Percentiles rank a stretch among this genome's conserved stretches.
phyloP scores from a whole-genome alignment of 768 basidiomycete genomes.

The Termitomyces sp. region DNA sequence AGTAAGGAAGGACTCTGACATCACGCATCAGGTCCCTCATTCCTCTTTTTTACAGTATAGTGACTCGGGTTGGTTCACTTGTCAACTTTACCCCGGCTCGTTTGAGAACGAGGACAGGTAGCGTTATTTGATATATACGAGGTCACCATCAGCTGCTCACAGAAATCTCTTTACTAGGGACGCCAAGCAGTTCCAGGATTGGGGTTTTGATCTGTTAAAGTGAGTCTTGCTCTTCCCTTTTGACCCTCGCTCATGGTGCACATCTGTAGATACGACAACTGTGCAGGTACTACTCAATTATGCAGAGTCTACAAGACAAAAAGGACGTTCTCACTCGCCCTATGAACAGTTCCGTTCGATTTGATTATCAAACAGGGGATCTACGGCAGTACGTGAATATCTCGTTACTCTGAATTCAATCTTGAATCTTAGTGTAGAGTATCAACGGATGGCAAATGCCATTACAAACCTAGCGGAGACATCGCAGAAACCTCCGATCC shows the following conservation, averaged over 20 bases:
- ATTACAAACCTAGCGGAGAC: slow-evolving; percentile 44
- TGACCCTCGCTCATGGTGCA: background rate
- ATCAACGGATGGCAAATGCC: slow-evolving; percentile 60
- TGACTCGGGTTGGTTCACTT: slow-evolving; percentile 72
- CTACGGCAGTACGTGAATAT: slow-evolving; percentile 41
- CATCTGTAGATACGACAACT: slow-evolving; percentile 47
- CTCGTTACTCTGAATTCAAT: background rate
- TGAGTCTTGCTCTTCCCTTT: slow-evolving; percentile 20
- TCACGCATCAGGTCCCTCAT: background rate
- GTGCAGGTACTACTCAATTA: slow-evolving; percentile 37
- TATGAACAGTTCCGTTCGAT: slow-evolving; percentile 50
- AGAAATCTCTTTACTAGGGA: slow-evolving; percentile 34
- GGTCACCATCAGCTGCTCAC: background rate
- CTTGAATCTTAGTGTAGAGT: slow-evolving; percentile 20
- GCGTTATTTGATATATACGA: background rate
- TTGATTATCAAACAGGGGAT: slow-evolving; percentile 53
- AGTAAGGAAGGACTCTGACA: slow-evolving; percentile 19
- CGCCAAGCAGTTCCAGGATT: slow-evolving; percentile 51
- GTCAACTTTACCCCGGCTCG: slow-evolving; percentile 62
- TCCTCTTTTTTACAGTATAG: slow-evolving; percentile 36
- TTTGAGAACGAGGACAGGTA: slow-evolving; percentile 48
- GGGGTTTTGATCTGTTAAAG: slow-evolving; percentile 73
- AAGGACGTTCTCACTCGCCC: background rate
- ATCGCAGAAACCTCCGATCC: slow-evolving; percentile 45
- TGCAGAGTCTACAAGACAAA: background rate